Conservation (phyloP, 1,284 basidiomycete species). For the Marasmius tenuissimus region DNA sequence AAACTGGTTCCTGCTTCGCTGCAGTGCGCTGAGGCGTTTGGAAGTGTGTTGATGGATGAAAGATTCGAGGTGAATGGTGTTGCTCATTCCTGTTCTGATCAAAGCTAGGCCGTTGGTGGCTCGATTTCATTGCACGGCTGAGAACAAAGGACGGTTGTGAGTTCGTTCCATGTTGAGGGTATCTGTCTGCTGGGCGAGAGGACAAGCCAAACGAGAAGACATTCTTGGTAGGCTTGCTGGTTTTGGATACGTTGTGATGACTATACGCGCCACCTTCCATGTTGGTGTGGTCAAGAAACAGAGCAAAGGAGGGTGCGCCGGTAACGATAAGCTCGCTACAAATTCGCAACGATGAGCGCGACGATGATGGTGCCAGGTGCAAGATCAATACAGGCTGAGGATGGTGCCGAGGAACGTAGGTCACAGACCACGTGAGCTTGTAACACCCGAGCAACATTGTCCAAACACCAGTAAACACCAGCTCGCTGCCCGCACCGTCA, state of each 20-base stretch:
- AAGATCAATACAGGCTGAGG: too few species aligned
- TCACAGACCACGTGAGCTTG: neutral
- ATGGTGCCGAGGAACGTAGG: neutral
- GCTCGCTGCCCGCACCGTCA: neutral
- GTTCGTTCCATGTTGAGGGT: neutral
- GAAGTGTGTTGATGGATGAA: neutral
- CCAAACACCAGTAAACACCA: neutral
- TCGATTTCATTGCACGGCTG: neutral
- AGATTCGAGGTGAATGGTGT: neutral
- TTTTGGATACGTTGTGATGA: neutral
- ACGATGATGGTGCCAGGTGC: too few species aligned
- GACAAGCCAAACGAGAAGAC: conserved; percentile 4
- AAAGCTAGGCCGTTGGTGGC: neutral
- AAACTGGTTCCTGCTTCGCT: neutral
- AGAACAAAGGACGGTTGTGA: neutral
- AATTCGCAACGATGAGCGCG: too few species aligned
- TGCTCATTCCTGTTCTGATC: neutral
- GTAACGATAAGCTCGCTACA: too few species aligned
- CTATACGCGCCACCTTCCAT: neutral
- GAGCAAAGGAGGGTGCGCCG: too few species aligned
- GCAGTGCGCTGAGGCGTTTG: neutral
- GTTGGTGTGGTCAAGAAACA: neutral
- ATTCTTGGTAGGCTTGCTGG: neutral
- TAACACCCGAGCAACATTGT: too few species aligned
- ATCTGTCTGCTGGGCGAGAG: neutral